A percentile compares a stretch with the other conserved stretches of the same genome.
Evolutionary conservation across 768 basidiomycete species (phyloP).

Genomic region (Lactarius pseudohatsudake): DNA sequence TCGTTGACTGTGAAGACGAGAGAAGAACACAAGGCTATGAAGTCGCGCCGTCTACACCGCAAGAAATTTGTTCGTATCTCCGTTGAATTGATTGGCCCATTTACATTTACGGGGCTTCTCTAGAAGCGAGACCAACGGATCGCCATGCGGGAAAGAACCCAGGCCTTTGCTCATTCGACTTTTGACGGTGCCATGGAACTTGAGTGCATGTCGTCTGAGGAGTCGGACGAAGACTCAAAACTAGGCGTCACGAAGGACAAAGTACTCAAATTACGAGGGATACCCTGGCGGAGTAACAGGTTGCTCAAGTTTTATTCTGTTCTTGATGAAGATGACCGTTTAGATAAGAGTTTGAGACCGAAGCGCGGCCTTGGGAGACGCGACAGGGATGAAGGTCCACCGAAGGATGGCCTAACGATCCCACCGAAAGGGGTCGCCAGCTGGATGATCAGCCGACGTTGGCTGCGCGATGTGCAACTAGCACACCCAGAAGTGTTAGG

Average conservation of each 20-base stretch:
- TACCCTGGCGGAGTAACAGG: conserved; percentile 66
- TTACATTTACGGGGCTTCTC: conserved; percentile 4
- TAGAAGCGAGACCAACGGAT: conserved; percentile 72
- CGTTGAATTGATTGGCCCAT: background rate
- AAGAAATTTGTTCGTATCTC: conserved; percentile 56
- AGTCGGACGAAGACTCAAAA: conserved; percentile 56
- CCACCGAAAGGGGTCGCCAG: conserved; percentile 63
- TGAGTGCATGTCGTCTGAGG: conserved; percentile 82
- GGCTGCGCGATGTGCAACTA: conserved; percentile 47
- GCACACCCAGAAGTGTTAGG: conserved; percentile 50
- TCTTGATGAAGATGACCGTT: conserved; percentile 58
- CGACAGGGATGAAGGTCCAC: conserved; percentile 52
- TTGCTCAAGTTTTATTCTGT: conserved; percentile 58
- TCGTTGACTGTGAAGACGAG: conserved; percentile 49
- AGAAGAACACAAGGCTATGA: conserved; percentile 63
- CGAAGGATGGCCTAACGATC: conserved; percentile 55
- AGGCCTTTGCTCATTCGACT: conserved; percentile 54
- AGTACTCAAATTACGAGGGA: conserved; percentile 56
- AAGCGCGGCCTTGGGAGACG: conserved; percentile 59
- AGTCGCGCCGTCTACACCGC: conserved; percentile 57
- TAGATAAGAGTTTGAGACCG: conserved; percentile 46
- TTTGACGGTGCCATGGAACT: conserved; percentile 71
- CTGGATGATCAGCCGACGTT: conserved; percentile 77
- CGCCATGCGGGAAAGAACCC: conserved; percentile 54
- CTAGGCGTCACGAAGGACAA: conserved; percentile 34